Evolutionary conservation across 345 rosid species (phyloP).

Genomic region (Eutrema heterophyllum): DNA sequence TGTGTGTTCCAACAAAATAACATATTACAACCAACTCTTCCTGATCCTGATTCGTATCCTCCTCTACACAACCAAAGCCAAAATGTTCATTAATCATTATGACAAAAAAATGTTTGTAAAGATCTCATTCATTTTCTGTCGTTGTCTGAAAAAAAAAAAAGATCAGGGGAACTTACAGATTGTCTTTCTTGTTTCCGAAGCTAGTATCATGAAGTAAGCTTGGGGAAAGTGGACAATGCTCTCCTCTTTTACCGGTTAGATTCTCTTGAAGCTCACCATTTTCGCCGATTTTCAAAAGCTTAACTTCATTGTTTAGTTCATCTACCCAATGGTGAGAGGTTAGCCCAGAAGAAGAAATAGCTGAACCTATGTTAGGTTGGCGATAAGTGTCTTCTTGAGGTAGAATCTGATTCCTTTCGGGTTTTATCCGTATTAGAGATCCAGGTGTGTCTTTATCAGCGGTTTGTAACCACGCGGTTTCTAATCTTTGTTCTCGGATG

Average conservation of each 20-base stretch:
- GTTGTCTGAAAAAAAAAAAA: not conserved
- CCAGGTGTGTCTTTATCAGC: slow-evolving; percentile 82
- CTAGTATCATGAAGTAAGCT: slow-evolving; percentile 69
- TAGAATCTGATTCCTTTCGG: slow-evolving; percentile 85
- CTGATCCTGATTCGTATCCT: slow-evolving; percentile 81
- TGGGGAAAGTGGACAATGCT: slow-evolving; percentile 68
- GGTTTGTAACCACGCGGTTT: slow-evolving; percentile 96
- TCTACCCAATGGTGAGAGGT: slow-evolving; percentile 70
- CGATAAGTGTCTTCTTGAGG: slow-evolving; percentile 65
- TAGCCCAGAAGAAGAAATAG: slow-evolving; percentile 45
- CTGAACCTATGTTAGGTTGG: slow-evolving; percentile 45
- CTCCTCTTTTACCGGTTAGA: slow-evolving; percentile 40
- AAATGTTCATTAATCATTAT: not conserved
- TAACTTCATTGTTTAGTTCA: slow-evolving; percentile 62
- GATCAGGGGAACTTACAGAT: slow-evolving; percentile 49
- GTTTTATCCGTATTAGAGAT: slow-evolving; percentile 52
- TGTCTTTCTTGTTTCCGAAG: slow-evolving; percentile 61
- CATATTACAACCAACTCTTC: slow-evolving; percentile 67
- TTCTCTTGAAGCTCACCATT: slow-evolving; percentile 52
- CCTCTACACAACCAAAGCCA: slow-evolving; percentile 45
- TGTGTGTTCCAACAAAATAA: slow-evolving; percentile 78
- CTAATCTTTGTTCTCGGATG: slow-evolving; percentile 87
- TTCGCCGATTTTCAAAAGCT: slow-evolving; percentile 55
- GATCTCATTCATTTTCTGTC: not conserved
- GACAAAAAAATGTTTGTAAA: not conserved